Base-by-base conservation (phyloP, 345 rosid genomes). In the Melaleuca quinquenervia region DNA sequence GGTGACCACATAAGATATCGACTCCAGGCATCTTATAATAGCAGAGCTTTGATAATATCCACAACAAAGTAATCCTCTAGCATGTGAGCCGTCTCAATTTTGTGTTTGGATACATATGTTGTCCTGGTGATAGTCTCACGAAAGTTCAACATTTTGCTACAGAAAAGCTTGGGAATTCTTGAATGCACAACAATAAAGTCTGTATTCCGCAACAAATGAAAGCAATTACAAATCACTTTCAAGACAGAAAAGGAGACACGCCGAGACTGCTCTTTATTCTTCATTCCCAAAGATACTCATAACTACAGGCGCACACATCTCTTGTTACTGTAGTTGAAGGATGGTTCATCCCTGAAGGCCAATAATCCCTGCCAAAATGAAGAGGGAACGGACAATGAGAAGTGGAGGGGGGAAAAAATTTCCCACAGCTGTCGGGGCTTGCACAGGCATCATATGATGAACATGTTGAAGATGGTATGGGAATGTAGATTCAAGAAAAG, bases 311-410 rank as follows among this genome's bases (percentile, higher is more conserved):
- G 11, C 10, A 44, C 45, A 29, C 12, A 1, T 15, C 22, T 29
- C 22, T 64, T 15, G 76, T 29, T 32, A 64, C 45, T 64, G 75
- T 29, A 27, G 21, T 13, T 82, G 49, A 27, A 27, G 74, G 41
- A 29, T 62, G 75, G 58, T 82, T 88, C 82, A 93, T 16, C 90
- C 95, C 88, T 93, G 94, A 52, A 94, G 90, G 55, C 94, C 94
- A n/a, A 92, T 91, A 26, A 92, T 52, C 56, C 96, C 94, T 92
- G 90, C 85, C 88, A 26, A 54, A 20, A 54, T 48, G 83, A 32
- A 11, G n/a, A 50, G 12, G 27, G 10, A 21, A 22, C 44, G 3
- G 32, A 83, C 21, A 24, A 45, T 48, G 32, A 41, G 52, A 45
- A 26, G 44, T 58, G 21, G 8, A 20, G 9, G 52, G 20, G 7